These are phyloP conservation scores for Xenosphaeropsis pyriputrescens DNA, from an alignment of 2,329 filamentous ascomycete species.

Conservation along the genomic window DNA sequence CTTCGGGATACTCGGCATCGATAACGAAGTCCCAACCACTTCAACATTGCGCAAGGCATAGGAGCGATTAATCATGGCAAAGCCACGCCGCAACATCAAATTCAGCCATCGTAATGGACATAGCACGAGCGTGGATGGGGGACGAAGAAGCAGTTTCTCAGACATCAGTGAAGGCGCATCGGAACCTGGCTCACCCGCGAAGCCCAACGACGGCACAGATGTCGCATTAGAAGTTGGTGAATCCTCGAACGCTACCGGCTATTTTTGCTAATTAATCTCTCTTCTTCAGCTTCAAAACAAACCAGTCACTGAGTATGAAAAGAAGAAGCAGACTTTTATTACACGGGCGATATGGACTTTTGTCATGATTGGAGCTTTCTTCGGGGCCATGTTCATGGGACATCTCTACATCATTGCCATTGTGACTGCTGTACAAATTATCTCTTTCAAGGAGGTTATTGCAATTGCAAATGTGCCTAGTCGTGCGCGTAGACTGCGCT, in stretches of 20 bases:
- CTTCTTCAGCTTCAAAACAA: conserved; percentile 6
- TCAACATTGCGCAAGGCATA: too few relatives aligned
- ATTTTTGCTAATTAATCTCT: conserved; percentile 9
- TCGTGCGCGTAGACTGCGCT: conserved; percentile 75
- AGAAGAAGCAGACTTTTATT: conserved; percentile 97
- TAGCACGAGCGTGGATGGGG: conserved; percentile 14
- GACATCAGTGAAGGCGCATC: conserved; percentile 49
- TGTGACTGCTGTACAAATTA: conserved; percentile 85
- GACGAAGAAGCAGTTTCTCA: conserved; percentile 54
- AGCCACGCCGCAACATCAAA: conserved; percentile 36
- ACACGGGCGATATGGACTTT: conserved; percentile 96
- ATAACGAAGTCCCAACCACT: too few relatives aligned
- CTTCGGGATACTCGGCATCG: too few relatives aligned
- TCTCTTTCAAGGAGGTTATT: conserved; percentile 99
- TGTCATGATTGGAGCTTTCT: conserved; percentile 92
- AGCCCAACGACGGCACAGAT: conserved; percentile 16
- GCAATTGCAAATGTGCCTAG: conserved; percentile 92
- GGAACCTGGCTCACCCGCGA: conserved; percentile 14
- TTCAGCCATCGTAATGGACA: conserved; percentile 24
- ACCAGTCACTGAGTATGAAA: conserved; percentile 66
- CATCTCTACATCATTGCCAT: conserved; percentile 95
- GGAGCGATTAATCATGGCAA: conserved; percentile 19
- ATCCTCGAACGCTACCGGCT: background rate
- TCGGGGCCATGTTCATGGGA: conserved; percentile 81
- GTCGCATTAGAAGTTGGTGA: conserved; percentile 22